A percentile compares a stretch with the other conserved stretches of the same genome.
Evolutionary conservation across 345 rosid genomes (phyloP).

Genomic region (Populus simonii): DNA sequence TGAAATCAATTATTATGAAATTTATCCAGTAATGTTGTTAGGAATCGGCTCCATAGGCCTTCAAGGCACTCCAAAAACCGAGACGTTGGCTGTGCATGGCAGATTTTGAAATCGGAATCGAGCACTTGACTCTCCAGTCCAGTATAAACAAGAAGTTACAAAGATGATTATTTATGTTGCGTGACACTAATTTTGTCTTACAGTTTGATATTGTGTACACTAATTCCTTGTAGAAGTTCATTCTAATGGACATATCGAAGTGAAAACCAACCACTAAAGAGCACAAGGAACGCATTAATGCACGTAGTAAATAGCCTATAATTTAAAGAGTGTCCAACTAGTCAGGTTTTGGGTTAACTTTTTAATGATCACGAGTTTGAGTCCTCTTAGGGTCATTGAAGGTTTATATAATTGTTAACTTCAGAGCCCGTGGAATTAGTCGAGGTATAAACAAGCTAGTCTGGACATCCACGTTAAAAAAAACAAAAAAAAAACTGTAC

Average conservation of each 20-base stretch:
- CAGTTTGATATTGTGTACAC: too few relatives aligned
- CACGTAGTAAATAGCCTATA: background rate
- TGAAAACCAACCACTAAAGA: background rate
- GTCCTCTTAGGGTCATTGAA: too few relatives aligned
- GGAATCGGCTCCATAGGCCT: too few relatives aligned
- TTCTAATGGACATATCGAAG: background rate
- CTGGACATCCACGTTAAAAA: too few relatives aligned
- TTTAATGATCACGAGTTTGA: too few relatives aligned
- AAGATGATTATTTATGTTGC: background rate
- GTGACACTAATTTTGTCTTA: background rate
- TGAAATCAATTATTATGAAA: too few relatives aligned
- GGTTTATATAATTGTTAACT: too few relatives aligned
- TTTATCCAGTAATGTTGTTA: too few relatives aligned
- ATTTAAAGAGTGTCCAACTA: fast-evolving
- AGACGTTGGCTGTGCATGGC: background rate
- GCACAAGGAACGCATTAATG: background rate
- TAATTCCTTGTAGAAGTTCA: background rate
- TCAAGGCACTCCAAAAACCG: background rate
- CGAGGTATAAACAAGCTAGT: too few relatives aligned
- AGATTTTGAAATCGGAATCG: background rate
- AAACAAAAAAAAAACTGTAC: background rate
- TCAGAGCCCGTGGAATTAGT: too few relatives aligned
- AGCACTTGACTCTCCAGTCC: background rate
- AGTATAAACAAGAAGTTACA: background rate
- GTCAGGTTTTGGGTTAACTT: too few relatives aligned